Conservation (phyloP, 139 green algal species). For the Tetratostichococcus sp. region DNA sequence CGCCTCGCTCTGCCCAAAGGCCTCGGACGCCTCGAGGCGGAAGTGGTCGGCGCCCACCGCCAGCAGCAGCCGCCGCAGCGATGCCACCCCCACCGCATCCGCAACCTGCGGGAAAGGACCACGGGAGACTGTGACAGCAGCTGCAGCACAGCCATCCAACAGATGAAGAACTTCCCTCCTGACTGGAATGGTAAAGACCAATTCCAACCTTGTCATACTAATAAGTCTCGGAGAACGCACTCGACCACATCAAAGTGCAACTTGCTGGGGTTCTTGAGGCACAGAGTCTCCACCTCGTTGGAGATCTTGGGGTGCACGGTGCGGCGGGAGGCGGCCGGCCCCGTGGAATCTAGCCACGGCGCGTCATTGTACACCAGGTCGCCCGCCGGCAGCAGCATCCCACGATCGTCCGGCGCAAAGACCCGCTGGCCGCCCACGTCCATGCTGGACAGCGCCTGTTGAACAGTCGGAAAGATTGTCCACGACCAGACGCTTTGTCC, state of each 20-base stretch:
- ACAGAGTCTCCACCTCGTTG: conserved; percentile 14
- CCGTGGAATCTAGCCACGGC: conserved; percentile 50
- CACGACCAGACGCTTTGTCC: too few relatives aligned
- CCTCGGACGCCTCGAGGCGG: conserved; percentile 45
- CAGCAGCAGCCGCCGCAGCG: conserved; percentile 58
- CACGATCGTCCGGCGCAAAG: conserved; percentile 52
- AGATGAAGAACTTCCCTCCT: too few relatives aligned
- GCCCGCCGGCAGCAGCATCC: conserved; percentile 33
- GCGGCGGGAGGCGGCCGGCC: background rate
- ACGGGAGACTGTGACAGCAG: background rate
- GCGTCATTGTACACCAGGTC: conserved; percentile 75
- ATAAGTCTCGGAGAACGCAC: too few relatives aligned
- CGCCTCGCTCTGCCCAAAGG: conserved; percentile 79
- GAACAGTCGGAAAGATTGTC: too few relatives aligned
- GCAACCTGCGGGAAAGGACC: conserved; percentile 11
- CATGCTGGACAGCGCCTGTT: conserved; percentile 29
- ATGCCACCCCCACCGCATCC: conserved; percentile 49
- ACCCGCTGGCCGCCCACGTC: conserved; percentile 8
- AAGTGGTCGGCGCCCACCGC: conserved; percentile 43
- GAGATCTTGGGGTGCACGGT: conserved; percentile 54
- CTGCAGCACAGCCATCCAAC: too few relatives aligned
- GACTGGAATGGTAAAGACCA: too few relatives aligned
- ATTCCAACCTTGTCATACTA: too few relatives aligned
- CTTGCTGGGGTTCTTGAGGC: too few relatives aligned
- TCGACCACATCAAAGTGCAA: too few relatives aligned